Evolutionary conservation across 768 basidiomycete genomes (phyloP).

Genomic region (Russula ochroleuca): DNA sequence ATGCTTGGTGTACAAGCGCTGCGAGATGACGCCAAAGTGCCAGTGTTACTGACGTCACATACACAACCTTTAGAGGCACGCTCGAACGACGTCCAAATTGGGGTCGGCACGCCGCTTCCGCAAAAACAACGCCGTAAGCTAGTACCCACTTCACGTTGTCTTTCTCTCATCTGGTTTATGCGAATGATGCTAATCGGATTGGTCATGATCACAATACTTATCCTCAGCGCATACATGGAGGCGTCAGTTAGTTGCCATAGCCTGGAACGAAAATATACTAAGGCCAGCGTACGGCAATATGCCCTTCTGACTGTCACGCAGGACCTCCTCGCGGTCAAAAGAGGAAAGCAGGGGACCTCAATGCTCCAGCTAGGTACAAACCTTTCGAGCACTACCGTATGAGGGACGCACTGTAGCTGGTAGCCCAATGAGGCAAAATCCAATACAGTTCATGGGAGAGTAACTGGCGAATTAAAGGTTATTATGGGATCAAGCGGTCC

Average conservation of each 20-base stretch:
- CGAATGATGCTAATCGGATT: slow-evolving; percentile 8
- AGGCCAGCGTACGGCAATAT: background rate
- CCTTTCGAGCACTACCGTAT: background rate
- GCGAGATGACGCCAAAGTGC: too few species aligned
- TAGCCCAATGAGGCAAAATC: background rate
- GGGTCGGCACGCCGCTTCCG: too few species aligned
- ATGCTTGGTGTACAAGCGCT: too few species aligned
- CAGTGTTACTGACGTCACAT: too few species aligned
- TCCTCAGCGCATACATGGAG: background rate
- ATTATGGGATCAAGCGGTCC: background rate
- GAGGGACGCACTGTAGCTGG: too few species aligned
- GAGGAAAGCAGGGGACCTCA: background rate
- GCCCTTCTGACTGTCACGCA: background rate
- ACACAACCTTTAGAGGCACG: too few species aligned
- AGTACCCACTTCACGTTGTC: slow-evolving; percentile 10
- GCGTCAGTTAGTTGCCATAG: background rate
- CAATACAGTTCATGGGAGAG: background rate
- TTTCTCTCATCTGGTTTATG: slow-evolving; percentile 12
- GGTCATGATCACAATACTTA: slow-evolving; percentile 2
- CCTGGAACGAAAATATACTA: background rate
- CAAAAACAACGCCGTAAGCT: too few species aligned
- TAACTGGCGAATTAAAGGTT: background rate
- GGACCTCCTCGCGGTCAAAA: background rate
- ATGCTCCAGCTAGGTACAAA: too few species aligned
- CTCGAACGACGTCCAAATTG: too few species aligned